These are phyloP conservation scores for Sordariomycetes sp. DNA, from an alignment of 2,329 filamentous ascomycete species.

Conservation along the genomic window DNA sequence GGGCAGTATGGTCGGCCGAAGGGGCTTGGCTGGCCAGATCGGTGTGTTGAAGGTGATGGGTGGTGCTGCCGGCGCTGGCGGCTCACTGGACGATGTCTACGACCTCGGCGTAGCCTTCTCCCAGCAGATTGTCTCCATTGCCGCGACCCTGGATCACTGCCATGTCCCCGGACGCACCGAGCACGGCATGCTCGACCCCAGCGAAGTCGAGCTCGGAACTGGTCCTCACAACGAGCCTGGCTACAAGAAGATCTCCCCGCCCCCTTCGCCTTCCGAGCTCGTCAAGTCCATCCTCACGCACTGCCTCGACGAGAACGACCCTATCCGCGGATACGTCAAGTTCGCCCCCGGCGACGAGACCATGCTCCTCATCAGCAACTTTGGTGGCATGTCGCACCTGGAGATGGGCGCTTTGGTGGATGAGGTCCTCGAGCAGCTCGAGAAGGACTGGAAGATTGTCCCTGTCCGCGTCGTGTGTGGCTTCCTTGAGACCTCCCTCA, in stretches of 20 bases:
- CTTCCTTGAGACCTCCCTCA: constrained; percentile 62
- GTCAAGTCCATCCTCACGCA: constrained; percentile 49
- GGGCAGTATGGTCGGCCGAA: constrained; percentile 48
- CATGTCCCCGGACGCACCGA: constrained; percentile 45
- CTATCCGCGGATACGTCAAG: constrained; percentile 38
- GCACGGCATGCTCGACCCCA: constrained; percentile 33
- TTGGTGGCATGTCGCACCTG: constrained; percentile 47
- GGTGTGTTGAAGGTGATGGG: constrained; percentile 49
- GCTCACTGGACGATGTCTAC: constrained; percentile 39
- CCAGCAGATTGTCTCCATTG: constrained; percentile 44
- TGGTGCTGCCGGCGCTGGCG: constrained; percentile 36
- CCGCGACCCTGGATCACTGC: constrained; percentile 51
- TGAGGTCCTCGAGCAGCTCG: constrained; percentile 42
- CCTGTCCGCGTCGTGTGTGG: constrained; percentile 50
- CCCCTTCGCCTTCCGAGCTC: constrained; percentile 36
- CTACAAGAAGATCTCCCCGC: constrained; percentile 45
- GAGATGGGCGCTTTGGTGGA: constrained; percentile 46
- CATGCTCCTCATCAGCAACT: constrained; percentile 48
- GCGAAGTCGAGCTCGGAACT: constrained; percentile 55
- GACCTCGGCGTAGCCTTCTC: constrained; percentile 39
- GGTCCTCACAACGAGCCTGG: constrained; percentile 61
- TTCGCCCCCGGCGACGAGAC: constrained; percentile 38
- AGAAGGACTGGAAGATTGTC: constrained; percentile 33
- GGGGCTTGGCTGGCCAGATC: constrained; percentile 54
- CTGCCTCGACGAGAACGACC: constrained; percentile 48